phyloP scores from a whole-genome alignment of 2,329 filamentous ascomycete species.

The Talaromyces amestolkiae region DNA sequence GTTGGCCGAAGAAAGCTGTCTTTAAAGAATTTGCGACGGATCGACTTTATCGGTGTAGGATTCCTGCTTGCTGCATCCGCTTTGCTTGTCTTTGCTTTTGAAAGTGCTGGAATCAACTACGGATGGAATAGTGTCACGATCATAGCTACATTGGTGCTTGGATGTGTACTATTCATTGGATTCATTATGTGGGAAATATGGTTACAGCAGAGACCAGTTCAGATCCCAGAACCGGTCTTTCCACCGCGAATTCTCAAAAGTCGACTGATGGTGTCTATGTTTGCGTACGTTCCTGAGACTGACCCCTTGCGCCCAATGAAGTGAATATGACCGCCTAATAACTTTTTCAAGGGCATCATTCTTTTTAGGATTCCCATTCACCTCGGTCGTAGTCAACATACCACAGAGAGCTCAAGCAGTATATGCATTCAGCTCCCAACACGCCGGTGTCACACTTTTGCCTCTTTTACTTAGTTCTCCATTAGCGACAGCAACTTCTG shows the following conservation, averaged over 20 bases:
- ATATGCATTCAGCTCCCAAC: constrained; percentile 29
- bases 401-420: constrained; percentile 40
- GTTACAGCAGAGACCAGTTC: constrained; percentile 21
- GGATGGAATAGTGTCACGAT: constrained; percentile 19
- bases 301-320: too few species aligned
- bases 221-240: constrained; percentile 37
- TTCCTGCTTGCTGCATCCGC: constrained; percentile 22
- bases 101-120: constrained; percentile 20
- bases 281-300: constrained; percentile 30
- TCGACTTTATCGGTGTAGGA: constrained; percentile 35
- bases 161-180: neutral
- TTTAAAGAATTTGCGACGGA: constrained; percentile 18
- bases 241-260: constrained; percentile 34
- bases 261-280: constrained; percentile 31
- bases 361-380: constrained; percentile 28
- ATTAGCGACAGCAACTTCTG: constrained; percentile 28
- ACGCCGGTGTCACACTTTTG: constrained; percentile 35
- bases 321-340: neutral
- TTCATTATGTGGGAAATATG: constrained; percentile 30
- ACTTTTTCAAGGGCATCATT: constrained; percentile 11
- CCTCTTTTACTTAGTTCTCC: constrained; percentile 34
- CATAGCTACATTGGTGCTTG: constrained; percentile 16
- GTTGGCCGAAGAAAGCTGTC: constrained; percentile 9
- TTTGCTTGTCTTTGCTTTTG: constrained; percentile 22
- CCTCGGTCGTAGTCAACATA: constrained; percentile 29